Conservation (phyloP, 2,329 filamentous ascomycete genomes). For the Rugonectria rugulosa region DNA sequence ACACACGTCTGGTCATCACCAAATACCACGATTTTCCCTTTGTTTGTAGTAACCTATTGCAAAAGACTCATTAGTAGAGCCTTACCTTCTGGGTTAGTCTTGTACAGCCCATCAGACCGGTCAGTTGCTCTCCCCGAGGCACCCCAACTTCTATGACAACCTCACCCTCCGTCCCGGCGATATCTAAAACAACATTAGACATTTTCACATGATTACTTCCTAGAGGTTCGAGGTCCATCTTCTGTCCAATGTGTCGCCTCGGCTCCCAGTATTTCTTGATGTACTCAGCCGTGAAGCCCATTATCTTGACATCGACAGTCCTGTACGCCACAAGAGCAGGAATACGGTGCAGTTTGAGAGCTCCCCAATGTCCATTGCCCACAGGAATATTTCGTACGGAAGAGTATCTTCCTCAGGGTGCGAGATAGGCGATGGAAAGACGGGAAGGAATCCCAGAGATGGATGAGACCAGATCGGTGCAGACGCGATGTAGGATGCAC, state of each 20-base stretch:
- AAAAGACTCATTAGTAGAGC: neutral
- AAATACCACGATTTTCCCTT: neutral
- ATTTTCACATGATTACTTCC: neutral
- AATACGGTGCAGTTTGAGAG: neutral
- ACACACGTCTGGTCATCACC: neutral
- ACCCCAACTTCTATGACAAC: slow-evolving; percentile 13
- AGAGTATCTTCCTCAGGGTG: neutral
- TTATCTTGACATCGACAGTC: neutral
- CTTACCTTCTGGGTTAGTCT: neutral
- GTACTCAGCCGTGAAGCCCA: slow-evolving; percentile 4
- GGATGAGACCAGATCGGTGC: neutral
- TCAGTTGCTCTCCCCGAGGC: neutral
- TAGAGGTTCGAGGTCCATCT: neutral
- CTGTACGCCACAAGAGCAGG: neutral
- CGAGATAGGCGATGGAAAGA: neutral
- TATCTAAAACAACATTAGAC: neutral
- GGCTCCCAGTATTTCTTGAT: slow-evolving; percentile 1
- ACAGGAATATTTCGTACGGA: neutral
- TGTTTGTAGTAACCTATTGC: slow-evolving; percentile 1
- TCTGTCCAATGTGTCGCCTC: neutral
- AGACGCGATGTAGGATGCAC: neutral
- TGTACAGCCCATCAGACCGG: slow-evolving; percentile 10
- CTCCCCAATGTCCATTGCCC: neutral
- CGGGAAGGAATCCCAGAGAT: neutral
- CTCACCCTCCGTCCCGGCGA: slow-evolving; percentile 5